These are phyloP conservation scores for Aspergillus unguis DNA, from an alignment of 2,329 filamentous ascomycete species.

Conservation along the genomic window DNA sequence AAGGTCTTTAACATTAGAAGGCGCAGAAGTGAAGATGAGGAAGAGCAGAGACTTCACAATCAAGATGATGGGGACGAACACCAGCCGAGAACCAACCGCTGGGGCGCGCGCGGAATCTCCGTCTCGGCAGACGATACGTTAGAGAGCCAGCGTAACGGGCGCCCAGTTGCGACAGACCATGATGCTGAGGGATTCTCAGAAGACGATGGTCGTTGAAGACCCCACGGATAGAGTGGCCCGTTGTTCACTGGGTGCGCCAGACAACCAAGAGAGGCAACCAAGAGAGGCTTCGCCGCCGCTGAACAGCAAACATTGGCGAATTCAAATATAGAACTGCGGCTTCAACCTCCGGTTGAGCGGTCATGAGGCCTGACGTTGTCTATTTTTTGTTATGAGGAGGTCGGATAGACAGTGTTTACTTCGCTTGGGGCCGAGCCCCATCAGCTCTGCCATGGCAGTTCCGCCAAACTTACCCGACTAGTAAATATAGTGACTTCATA, in stretches of 20 bases:
- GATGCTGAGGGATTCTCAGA: conserved; percentile 23
- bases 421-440: neutral
- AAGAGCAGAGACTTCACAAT: conserved; percentile 36
- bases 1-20: conserved; percentile 63
- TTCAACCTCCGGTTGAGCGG: neutral
- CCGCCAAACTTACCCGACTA: neutral
- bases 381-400: neutral
- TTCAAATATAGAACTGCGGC: conserved; percentile 3
- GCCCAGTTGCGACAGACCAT: conserved; percentile 11
- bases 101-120: conserved; percentile 58
- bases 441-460: conserved; percentile 13
- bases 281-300: neutral
- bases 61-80: conserved; percentile 28
- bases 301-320: conserved; percentile 10
- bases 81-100: conserved; percentile 43
- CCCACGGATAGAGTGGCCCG: conserved; percentile 1
- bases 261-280: neutral
- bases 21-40: conserved; percentile 36
- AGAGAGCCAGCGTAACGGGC: conserved; percentile 21
- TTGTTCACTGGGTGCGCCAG: conserved; percentile 7
- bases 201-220: conserved; percentile 18
- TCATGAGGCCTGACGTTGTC: neutral
- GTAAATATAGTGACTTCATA: neutral
- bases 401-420: neutral
- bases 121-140: conserved; percentile 57